A percentile compares a stretch with the other conserved stretches of the same genome.
These are phyloP conservation scores for Zea mays DNA, from an alignment of 176 grass and related monocot genomes.

Conservation along the genomic window Zm-B73-REFERENCE-NAM-5.0 NC_050099.1:235036001-235036500, in stretches of 20 bases:
- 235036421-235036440: slow-evolving; percentile 98
- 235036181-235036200: slow-evolving; percentile 21
- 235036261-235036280: slow-evolving; percentile 83
- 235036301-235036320: neutral
- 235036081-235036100: slow-evolving; percentile 27
- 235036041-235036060: slow-evolving; percentile 7
- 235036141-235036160: slow-evolving; percentile 47
- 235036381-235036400: slow-evolving; percentile 99
- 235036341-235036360: neutral
- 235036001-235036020: neutral
- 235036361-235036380: neutral
- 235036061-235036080: slow-evolving; percentile 27
- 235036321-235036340: neutral
- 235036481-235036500: slow-evolving; percentile 85
- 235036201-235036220: slow-evolving; percentile 49
- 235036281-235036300: slow-evolving; percentile 89
- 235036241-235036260: slow-evolving; percentile 72
- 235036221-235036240: slow-evolving; percentile 56
- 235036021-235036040: no score
- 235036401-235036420: slow-evolving; percentile 86
- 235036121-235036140: slow-evolving; percentile 43
- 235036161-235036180: slow-evolving; percentile 62
- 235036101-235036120: no score
- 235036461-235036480: slow-evolving; percentile 93
- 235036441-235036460: slow-evolving; percentile 79